A percentile compares a stretch with the other conserved stretches of the same genome.
These are phyloP conservation scores for Lipomyces yamanashiensis DNA, from an alignment of 805 yeast genomes.

Conservation along the genomic window DNA sequence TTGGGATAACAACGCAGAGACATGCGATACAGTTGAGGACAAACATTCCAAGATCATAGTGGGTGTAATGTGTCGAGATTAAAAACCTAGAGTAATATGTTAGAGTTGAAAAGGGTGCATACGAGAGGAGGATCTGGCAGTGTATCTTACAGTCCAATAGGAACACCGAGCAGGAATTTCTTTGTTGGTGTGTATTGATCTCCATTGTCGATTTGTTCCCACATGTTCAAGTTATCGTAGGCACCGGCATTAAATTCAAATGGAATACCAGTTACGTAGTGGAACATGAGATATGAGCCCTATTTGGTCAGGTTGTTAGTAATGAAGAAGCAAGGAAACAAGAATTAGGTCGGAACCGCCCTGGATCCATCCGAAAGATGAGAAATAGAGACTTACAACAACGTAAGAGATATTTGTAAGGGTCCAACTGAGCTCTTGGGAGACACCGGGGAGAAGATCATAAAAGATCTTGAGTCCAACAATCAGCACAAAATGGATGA, in stretches of 20 bases:
- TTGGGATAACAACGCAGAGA: slow-evolving; percentile 86
- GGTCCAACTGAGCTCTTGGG: slow-evolving; percentile 89
- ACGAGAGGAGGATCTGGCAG: neutral
- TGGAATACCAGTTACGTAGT: slow-evolving; percentile 94
- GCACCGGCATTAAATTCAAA: slow-evolving; percentile 97
- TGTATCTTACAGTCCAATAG: slow-evolving; percentile 62
- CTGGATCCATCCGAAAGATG: too few species aligned
- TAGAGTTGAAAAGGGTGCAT: neutral
- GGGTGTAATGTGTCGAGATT: slow-evolving; percentile 86
- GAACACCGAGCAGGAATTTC: slow-evolving; percentile 90
- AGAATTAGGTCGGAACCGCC: too few species aligned
- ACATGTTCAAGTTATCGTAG: slow-evolving; percentile 92
- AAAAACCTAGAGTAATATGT: slow-evolving; percentile 52
- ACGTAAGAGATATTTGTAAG: slow-evolving; percentile 88
- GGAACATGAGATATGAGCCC: slow-evolving; percentile 94
- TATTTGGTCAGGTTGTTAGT: neutral
- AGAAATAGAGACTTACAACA: slow-evolving; percentile 44
- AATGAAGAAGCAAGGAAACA: neutral
- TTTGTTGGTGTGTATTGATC: slow-evolving; percentile 97
- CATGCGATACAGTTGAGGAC: slow-evolving; percentile 80
- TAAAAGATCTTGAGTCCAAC: slow-evolving; percentile 72
- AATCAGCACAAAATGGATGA: slow-evolving; percentile 84
- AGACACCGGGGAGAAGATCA: slow-evolving; percentile 79
- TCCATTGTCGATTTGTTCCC: slow-evolving; percentile 97
- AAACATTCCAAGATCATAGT: slow-evolving; percentile 79